Conservation (phyloP, 192 early-diverging fungal genomes). For the Pecoramyces ruminantium region DNA sequence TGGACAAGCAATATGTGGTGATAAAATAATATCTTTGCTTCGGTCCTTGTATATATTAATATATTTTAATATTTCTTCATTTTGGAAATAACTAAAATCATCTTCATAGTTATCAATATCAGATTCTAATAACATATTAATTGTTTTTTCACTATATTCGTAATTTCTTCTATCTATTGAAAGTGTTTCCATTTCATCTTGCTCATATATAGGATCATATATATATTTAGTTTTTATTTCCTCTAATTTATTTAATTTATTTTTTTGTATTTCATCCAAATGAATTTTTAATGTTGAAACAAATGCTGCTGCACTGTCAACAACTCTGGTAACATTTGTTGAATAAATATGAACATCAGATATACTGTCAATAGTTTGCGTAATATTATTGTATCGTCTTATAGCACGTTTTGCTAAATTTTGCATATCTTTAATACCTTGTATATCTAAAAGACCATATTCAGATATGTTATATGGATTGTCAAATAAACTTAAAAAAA, state of each 20-base stretch:
- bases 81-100: not conserved
- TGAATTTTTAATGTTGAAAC: not conserved
- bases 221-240: too few relatives aligned
- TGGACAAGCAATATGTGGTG: not conserved
- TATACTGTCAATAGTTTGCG: not conserved
- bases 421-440: not conserved
- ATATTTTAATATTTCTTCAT: not conserved
- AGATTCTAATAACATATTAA: not conserved
- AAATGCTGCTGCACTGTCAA: not conserved
- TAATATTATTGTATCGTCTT: not conserved
- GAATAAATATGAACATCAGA: not conserved
- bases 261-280: not conserved
- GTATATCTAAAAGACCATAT: not conserved
- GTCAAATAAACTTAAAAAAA: not conserved
- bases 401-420: not conserved
- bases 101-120: not conserved
- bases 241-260: not conserved
- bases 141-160: not conserved
- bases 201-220: not conserved
- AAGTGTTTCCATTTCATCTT: not conserved
- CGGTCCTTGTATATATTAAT: not conserved
- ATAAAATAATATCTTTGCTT: not conserved
- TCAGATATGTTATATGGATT: not conserved
- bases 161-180: not conserved
- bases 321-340: not conserved